A percentile compares a stretch with the other conserved stretches of the same genome.
Evolutionary conservation across 805 yeast genomes (phyloP).

Genomic region (Schwanniomyces sp.): DNA sequence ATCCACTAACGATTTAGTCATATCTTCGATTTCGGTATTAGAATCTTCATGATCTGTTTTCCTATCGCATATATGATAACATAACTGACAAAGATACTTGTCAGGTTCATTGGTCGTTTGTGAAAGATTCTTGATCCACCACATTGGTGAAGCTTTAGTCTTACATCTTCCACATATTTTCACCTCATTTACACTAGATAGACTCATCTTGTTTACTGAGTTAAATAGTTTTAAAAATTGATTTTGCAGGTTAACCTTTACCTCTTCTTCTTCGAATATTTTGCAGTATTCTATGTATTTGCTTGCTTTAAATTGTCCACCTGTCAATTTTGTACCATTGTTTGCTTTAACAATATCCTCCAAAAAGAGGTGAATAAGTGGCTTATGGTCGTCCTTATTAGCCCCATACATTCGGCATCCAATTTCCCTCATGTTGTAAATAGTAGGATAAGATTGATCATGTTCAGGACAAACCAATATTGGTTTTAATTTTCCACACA

Average conservation of each 20-base stretch:
- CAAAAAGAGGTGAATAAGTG: constrained; percentile 41
- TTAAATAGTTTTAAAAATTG: constrained; percentile 5
- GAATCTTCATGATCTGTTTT: constrained; percentile 7
- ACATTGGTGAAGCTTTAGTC: constrained; percentile 31
- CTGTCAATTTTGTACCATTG: constrained; percentile 17
- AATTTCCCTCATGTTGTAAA: constrained; percentile 24
- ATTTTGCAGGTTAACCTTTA: background rate
- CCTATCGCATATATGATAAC: constrained; percentile 20
- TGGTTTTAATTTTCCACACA: constrained; percentile 44
- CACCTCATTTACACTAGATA: background rate
- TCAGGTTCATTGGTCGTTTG: background rate
- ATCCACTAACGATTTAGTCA: constrained; percentile 15
- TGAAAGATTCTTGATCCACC: constrained; percentile 26
- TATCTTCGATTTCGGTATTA: constrained; percentile 11
- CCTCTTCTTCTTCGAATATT: constrained; percentile 13
- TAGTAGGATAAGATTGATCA: constrained; percentile 11
- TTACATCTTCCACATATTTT: constrained; percentile 21
- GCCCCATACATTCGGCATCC: constrained; percentile 28
- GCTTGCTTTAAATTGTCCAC: constrained; percentile 32
- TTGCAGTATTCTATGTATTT: constrained; percentile 24
- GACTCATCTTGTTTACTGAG: constrained; percentile 3
- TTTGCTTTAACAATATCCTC: constrained; percentile 28
- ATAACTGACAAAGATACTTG: constrained; percentile 27
- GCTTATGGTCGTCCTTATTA: constrained; percentile 25
- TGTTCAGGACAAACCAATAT: constrained; percentile 45